Base-by-base conservation (phyloP, 2,329 filamentous ascomycete species). In the Pseudogymnoascus sp. region DNA sequence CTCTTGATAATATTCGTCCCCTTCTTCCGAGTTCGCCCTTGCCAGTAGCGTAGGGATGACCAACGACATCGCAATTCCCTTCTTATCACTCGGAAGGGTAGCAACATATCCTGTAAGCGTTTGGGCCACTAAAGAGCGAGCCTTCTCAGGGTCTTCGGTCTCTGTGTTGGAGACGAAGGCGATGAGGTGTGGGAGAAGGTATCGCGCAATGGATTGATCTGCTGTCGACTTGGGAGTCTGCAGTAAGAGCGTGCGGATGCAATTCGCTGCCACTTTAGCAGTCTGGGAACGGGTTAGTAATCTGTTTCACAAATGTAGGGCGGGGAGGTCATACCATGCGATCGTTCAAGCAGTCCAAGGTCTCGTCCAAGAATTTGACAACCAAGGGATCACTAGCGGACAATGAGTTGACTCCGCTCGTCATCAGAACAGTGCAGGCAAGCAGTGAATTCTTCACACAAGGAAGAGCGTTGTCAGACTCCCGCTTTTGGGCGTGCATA, bases 371-470 rank as follows among this genome's bases (percentile, higher is more conserved):
- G 69, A 93, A 93, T 62, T 85, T 85, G 24, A 81, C 78, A 53
- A 96, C 83, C 0, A 96, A 81, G 7, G 88, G 84, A 69, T 97
- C 93, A 44, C 83, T 85, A 0, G 90, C 83, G 0, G 86, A 84
- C 63, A 97, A 82, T 47, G 87, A 82, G 67, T 89, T 89, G 65
- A 86, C 82, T 6, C 90, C 89, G 42, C 88, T 88, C 7, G 91
- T 96, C 65, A 99, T 86, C 7, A 99, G 82, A 65, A 99, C 89
- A 0, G 95, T 96, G 56, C 89, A 88, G 0, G 92, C 91, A 59
- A 99, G 81, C 4, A 99, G 83, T 4, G 89, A 90, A 72, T 97
- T 99, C 79, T 96, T 97, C 71, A 97, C 93, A 73, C 92, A 96
- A 1, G 88, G 80, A 24, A 99, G 80, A 2, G 92, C 91, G 4